Conservation (phyloP, 1,284 basidiomycete species). For the Tilletia setariae region DNA sequence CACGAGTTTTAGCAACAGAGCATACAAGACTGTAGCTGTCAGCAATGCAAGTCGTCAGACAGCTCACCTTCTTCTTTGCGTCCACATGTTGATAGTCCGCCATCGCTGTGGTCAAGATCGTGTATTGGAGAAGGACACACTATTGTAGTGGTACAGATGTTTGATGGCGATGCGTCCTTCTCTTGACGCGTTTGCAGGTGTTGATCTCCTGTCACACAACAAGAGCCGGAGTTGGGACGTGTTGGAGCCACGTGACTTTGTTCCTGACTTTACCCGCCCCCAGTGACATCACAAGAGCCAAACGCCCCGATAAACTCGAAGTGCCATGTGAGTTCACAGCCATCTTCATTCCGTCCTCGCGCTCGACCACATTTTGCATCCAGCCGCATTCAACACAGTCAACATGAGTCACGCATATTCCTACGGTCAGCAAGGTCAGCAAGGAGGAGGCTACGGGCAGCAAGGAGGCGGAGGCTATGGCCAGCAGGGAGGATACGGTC, state of each 20-base stretch:
- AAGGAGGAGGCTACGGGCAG: constrained; percentile 25
- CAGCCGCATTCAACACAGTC: not conserved
- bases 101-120: constrained; percentile 23
- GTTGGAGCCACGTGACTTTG: no score
- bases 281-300: no score
- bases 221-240: no score
- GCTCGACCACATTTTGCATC: no score
- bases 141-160: not conserved
- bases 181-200: not conserved
- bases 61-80: constrained; percentile 36
- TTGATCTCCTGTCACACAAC: no score
- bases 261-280: no score
- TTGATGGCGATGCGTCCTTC: not conserved
- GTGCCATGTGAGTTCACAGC: no score
- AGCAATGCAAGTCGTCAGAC: not conserved
- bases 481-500: constrained; percentile 17
- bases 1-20: constrained; percentile 14
- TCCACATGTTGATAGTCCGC: constrained; percentile 36
- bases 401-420: constrained; percentile 1
- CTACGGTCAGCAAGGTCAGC: constrained; percentile 18
- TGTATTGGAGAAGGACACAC: no score
- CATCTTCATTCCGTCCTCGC: no score
- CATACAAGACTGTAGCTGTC: not conserved
- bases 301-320: no score
- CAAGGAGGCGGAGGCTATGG: constrained; percentile 22